Evolutionary conservation across 345 rosid species (phyloP), one percentile per base, ranked within the genome.

Genomic region (Arabidopsis arenosa): DNA sequence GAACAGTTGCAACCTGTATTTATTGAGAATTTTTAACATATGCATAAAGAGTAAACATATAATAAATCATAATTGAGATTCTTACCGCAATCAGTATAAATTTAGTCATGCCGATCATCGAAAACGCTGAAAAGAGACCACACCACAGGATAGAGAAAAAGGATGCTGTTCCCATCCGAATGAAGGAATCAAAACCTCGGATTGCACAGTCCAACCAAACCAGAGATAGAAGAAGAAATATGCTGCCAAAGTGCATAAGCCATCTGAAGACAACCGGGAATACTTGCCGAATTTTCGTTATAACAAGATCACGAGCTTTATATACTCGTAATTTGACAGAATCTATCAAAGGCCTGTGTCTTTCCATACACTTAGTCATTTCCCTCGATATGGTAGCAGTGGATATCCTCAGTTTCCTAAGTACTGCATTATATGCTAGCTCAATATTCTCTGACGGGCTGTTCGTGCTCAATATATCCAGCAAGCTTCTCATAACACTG

Each of bases 101-200:
- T 79, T 86, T 95, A 80, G 79, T 56, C 68, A 86, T 72, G 74
- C 99, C 99, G 44, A 80, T 85, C 97, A 92, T 88, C 14, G 91
- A 87, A 79, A 90, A 79, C 40, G 81, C 80, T 48, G 99, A 90
- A 76, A 95, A 81, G 68, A 89, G 82, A 82, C 97, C 87, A 81
- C 97, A 92, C 99, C 97, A 95, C 72, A 95, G 73, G 75, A 90
- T 77, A 10, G 92, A 88, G 80, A 90, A 90, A 80, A 92, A 86
- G 5, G 97, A 90, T 35, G 93, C 76, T 13, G 96, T 92, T 69
- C 97, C 97, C 92, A 95, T 81, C 61, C 91, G 88, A 64, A 90
- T 74, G 77, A 95, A 89, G 66, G 97, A 95, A 80, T 87, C 91
- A 45, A 95, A 68, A 62, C 99, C 97, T 73, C 97, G 88, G 69